A percentile compares a stretch with the other conserved stretches of the same genome.
Evolutionary conservation across 352 stramenopile genomes (phyloP).

Genomic region (Pythium dissimile): DNA sequence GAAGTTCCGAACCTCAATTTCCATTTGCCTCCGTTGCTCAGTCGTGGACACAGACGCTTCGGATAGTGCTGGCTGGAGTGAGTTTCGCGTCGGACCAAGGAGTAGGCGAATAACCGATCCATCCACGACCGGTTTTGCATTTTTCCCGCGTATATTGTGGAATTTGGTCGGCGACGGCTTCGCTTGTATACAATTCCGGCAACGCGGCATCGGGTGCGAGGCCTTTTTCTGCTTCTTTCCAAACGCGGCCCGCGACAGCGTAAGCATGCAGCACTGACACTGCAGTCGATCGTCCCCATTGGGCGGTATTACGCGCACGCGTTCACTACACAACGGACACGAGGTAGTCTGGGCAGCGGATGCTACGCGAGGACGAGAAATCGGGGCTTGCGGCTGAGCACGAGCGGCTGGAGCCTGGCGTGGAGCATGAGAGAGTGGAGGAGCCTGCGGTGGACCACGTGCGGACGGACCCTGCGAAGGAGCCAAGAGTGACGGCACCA

Average conservation of each 20-base stretch:
- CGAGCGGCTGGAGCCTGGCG: too few species aligned
- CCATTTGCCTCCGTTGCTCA: slow-evolving; percentile 7
- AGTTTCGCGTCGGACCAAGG: not conserved
- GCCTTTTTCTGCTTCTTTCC: not conserved
- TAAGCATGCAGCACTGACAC: slow-evolving; percentile 5
- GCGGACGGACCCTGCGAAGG: not conserved
- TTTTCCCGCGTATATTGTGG: not conserved
- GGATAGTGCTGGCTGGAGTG: not conserved
- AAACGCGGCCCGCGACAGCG: not conserved
- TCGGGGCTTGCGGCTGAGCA: not conserved
- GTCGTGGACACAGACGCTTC: not conserved
- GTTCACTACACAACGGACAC: not conserved
- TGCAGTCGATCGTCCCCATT: not conserved
- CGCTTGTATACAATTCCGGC: not conserved
- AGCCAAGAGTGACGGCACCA: not conserved
- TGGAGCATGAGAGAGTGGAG: not conserved
- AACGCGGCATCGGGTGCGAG: not conserved
- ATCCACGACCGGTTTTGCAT: not conserved
- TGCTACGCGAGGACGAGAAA: not conserved
- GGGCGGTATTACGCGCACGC: not conserved
- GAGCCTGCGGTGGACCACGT: not conserved
- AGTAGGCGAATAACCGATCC: too few species aligned
- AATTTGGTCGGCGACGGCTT: not conserved
- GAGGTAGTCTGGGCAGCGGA: too few species aligned
- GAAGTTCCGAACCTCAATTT: slow-evolving; percentile 14